These are phyloP conservation scores for Mycena sanguinolenta DNA, from an alignment of 768 basidiomycete genomes.

Conservation along the genomic window DNA sequence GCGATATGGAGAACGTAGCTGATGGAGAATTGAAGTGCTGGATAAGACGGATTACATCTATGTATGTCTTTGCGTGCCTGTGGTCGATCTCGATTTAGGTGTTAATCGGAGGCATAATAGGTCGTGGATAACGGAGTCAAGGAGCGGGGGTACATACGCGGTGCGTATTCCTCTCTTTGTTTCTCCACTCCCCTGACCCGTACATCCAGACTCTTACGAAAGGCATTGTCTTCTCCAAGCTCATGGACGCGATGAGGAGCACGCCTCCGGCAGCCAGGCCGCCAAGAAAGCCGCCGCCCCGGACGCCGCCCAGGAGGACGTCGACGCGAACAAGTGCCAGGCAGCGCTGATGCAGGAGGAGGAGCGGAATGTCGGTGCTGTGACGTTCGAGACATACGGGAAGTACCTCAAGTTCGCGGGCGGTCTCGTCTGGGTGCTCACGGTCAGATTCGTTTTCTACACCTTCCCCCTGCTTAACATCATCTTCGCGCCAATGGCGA, in stretches of 20 bases:
- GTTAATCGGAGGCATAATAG: slow-evolving; percentile 26
- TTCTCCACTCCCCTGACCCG: not conserved
- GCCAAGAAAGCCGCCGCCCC: slow-evolving; percentile 16
- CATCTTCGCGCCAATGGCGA: slow-evolving; percentile 65
- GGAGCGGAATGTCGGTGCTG: slow-evolving; percentile 68
- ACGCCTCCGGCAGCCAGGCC: slow-evolving; percentile 40
- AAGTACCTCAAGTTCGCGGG: slow-evolving; percentile 64
- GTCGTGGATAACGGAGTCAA: slow-evolving; percentile 70
- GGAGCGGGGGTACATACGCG: slow-evolving; percentile 73
- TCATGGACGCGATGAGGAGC: slow-evolving; percentile 61
- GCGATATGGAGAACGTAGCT: not conserved
- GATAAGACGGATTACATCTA: slow-evolving; percentile 75
- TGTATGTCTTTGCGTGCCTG: slow-evolving; percentile 32
- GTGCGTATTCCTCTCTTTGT: slow-evolving; percentile 44
- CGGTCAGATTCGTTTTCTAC: slow-evolving; percentile 73
- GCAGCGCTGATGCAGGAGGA: slow-evolving; percentile 65
- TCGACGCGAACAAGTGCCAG: slow-evolving; percentile 40
- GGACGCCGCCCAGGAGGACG: slow-evolving; percentile 11
- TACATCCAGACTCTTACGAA: slow-evolving; percentile 58
- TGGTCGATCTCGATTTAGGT: not conserved
- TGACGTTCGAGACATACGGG: slow-evolving; percentile 62
- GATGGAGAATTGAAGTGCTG: slow-evolving; percentile 47
- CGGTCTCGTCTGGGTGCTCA: slow-evolving; percentile 63
- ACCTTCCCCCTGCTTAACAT: slow-evolving; percentile 77
- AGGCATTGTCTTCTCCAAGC: slow-evolving; percentile 58